These are phyloP conservation scores for Phellopilus nigrolimitatus DNA, from an alignment of 1,284 basidiomycete species.

Conservation along the genomic window DNA sequence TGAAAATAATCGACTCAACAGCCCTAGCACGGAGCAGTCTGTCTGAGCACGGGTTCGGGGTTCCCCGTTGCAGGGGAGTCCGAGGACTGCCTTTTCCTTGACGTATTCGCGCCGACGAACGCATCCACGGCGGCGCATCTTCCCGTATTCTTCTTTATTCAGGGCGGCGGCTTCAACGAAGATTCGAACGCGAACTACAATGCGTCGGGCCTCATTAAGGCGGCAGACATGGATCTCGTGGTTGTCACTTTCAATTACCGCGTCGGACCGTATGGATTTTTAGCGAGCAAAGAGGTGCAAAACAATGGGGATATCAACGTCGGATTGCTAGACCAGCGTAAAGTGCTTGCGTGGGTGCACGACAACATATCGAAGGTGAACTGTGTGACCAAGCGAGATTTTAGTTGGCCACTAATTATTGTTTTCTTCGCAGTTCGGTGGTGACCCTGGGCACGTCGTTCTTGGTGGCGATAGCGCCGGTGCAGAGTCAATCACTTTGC, in stretches of 20 bases:
- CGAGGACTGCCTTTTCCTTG: too few species aligned
- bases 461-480: constrained; percentile 65
- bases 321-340: constrained; percentile 45
- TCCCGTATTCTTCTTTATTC: constrained; percentile 63
- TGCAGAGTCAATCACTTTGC: constrained; percentile 49
- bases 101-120: too few species aligned
- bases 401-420: constrained; percentile 21
- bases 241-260: too few species aligned
- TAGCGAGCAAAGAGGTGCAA: constrained; percentile 38
- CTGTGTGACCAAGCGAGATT: too few species aligned
- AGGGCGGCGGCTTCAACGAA: constrained; percentile 46
- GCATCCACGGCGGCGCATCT: too few species aligned
- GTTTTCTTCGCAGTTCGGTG: constrained; percentile 45
- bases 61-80: too few species aligned
- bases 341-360: constrained; percentile 56
- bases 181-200: constrained; percentile 13
- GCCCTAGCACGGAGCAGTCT: too few species aligned
- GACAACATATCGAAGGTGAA: constrained; percentile 40
- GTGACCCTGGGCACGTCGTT: constrained; percentile 49
- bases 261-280: constrained; percentile 41
- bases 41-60: too few species aligned
- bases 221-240: too few species aligned
- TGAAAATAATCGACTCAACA: not conserved
- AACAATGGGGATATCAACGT: constrained; percentile 36
- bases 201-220: too few species aligned